A percentile compares a stretch with the other conserved stretches of the same genome.
Conservation (phyloP, 2,329 filamentous ascomycete genomes). For the Sporothrix pseudoabietina region DNA sequence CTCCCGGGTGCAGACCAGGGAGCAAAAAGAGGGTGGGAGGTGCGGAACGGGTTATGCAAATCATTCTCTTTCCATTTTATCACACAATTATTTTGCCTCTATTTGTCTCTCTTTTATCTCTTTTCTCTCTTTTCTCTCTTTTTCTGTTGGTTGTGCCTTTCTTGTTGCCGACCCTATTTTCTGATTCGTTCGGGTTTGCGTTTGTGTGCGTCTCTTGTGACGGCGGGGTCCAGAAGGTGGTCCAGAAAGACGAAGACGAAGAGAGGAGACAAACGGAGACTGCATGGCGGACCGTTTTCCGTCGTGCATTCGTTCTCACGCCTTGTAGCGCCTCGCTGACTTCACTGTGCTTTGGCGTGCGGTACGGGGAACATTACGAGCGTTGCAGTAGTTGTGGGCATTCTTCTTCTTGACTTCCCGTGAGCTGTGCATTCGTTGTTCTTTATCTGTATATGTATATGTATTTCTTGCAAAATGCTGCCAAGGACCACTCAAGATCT, state of each 20-base stretch:
- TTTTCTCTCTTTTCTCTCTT: not conserved
- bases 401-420: not conserved
- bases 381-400: slow-evolving; percentile 16
- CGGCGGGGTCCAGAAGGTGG: not conserved
- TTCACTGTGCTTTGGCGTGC: not conserved
- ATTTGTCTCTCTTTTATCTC: not conserved
- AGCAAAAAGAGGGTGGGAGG: not conserved
- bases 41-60: slow-evolving; percentile 32
- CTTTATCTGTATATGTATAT: not conserved
- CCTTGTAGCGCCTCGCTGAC: slow-evolving; percentile 18
- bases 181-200: slow-evolving; percentile 28
- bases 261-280: slow-evolving; percentile 1
- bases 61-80: slow-evolving; percentile 22
- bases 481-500: not conserved
- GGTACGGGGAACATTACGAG: slow-evolving; percentile 2
- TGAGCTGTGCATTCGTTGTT: not conserved
- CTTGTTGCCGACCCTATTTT: not conserved
- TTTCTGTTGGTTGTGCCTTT: slow-evolving; percentile 23
- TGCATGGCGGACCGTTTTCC: slow-evolving; percentile 33
- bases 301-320: slow-evolving; percentile 9
- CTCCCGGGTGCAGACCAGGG: not conserved
- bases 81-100: not conserved
- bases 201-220: not conserved
- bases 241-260: not conserved
- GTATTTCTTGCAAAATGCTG: not conserved